Evolutionary conservation across 345 rosid species (phyloP).

Genomic region (Eucalyptus rudis): DNA sequence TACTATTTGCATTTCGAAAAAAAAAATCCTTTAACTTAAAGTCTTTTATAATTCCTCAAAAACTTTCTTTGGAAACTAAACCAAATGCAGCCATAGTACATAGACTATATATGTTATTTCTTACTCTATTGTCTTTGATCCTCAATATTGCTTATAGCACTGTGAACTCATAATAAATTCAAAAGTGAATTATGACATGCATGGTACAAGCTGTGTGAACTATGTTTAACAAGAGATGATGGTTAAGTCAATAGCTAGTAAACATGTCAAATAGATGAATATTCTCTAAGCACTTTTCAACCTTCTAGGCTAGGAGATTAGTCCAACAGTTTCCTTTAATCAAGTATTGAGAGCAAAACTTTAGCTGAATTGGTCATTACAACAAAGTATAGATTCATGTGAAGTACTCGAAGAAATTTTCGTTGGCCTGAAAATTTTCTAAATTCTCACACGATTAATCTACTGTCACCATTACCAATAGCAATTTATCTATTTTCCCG

Average conservation of each 20-base stretch:
- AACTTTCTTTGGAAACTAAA: too few species aligned
- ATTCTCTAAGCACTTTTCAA: not conserved
- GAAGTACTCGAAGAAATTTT: not conserved
- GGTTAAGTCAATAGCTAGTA: not conserved
- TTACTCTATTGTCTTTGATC: not conserved
- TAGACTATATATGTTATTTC: not conserved
- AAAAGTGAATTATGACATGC: not conserved
- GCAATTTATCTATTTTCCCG: not conserved
- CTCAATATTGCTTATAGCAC: not conserved
- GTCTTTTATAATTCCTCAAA: too few species aligned
- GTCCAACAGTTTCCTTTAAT: not conserved
- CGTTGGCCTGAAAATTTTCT: not conserved
- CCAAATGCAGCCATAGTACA: not conserved
- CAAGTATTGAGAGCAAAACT: not conserved
- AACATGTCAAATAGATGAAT: not conserved
- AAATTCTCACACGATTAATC: not conserved
- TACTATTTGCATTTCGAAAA: too few species aligned
- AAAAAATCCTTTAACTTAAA: too few species aligned
- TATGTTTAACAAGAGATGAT: not conserved
- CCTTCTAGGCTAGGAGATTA: not conserved
- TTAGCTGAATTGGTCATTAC: not conserved
- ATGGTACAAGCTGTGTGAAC: not conserved
- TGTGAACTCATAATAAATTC: not conserved
- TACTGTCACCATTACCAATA: not conserved
- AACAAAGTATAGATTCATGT: not conserved